Evolutionary conservation across 176 grass and related monocot genomes (phyloP), one percentile per base, ranked within the genome.

Genomic region (Carex kokanica): DNA sequence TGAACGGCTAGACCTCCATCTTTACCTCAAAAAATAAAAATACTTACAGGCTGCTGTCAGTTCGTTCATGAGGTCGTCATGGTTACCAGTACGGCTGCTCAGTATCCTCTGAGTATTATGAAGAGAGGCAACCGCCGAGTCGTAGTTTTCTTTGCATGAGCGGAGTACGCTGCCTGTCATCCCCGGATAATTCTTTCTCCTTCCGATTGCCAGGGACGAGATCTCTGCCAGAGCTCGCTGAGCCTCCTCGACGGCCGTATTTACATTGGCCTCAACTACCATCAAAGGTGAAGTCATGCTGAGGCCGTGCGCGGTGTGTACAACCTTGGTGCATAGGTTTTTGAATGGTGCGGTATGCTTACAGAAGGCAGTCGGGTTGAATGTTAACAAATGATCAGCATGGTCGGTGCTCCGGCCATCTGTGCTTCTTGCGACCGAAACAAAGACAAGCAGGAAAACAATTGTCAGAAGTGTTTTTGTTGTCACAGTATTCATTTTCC

Each of bases 131-230:
- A 82, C 23, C 1, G 41, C 40, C 1, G 34, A 82, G 59, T 82
- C 41, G 15, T 82, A 82, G 38, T 82, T 82, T 0, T 82, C 80
- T 51, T 53, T 45, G 80, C 80, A 82, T 29, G 80, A 63, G 2
- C 2, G 21, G 59, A 82, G 61, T 6, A 65, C 38, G 41, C 59
- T 67, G 8, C 36, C 80, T 2, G 5, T 12, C 60, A 82, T 53
- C 24, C 80, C 80, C 0, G 18, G 61, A 27, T 82, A 82, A 29
- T 66, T 65, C 41, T 82, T 63, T 11, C 80, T 64, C 32, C 61
- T 47, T 14, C 38, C 79, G n/a, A 15, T 64, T 32, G 61, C 27
- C 20, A 82, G 60, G 40, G 14, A 24, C 0, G 38, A 65, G n/a
- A 68, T 43, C 43, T 82, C 24, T 1, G 5, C 41, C 60, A 63